Conservation (phyloP, 129 eudicot genomes). For the Erigeron canadensis region DNA sequence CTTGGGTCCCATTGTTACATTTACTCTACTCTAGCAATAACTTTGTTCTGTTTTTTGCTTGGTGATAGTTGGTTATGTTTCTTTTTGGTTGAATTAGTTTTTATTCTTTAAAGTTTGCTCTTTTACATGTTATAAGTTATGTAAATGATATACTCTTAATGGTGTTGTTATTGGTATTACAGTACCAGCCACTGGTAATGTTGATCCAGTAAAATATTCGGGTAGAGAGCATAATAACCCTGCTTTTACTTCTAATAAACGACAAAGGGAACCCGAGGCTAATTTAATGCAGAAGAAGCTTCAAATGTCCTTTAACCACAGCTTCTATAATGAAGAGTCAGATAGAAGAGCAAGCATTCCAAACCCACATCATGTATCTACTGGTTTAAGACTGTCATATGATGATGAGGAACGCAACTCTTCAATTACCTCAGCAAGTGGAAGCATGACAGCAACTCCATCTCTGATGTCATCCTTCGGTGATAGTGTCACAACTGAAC, state of each 20-base stretch:
- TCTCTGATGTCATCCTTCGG: slow-evolving; percentile 63
- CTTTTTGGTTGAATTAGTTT: slow-evolving; percentile 9
- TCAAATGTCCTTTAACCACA: slow-evolving; percentile 65
- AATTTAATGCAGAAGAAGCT: slow-evolving; percentile 73
- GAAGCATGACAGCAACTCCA: slow-evolving; percentile 75
- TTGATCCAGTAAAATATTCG: slow-evolving; percentile 70
- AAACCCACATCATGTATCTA: slow-evolving; percentile 75
- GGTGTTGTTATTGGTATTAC: slow-evolving; percentile 14
- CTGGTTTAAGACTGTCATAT: slow-evolving; percentile 82
- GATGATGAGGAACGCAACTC: slow-evolving; percentile 95
- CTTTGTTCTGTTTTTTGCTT: background rate
- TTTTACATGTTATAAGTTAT: background rate
- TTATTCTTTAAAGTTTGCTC: slow-evolving; percentile 1
- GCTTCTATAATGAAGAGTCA: slow-evolving; percentile 57
- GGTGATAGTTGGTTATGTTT: slow-evolving; percentile 4
- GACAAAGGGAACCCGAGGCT: slow-evolving; percentile 57
- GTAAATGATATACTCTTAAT: background rate
- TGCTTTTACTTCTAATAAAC: slow-evolving; percentile 55
- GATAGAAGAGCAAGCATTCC: slow-evolving; percentile 56
- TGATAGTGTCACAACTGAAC: slow-evolving; percentile 65
- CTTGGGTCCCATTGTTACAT: no score
- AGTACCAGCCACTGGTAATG: slow-evolving; percentile 61
- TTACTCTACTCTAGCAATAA: no score
- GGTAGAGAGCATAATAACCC: slow-evolving; percentile 53
- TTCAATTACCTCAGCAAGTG: slow-evolving; percentile 89